Evolutionary conservation across 1,139 yeast species (phyloP).

Genomic region (Lodderomyces pseudojiufengensis): DNA sequence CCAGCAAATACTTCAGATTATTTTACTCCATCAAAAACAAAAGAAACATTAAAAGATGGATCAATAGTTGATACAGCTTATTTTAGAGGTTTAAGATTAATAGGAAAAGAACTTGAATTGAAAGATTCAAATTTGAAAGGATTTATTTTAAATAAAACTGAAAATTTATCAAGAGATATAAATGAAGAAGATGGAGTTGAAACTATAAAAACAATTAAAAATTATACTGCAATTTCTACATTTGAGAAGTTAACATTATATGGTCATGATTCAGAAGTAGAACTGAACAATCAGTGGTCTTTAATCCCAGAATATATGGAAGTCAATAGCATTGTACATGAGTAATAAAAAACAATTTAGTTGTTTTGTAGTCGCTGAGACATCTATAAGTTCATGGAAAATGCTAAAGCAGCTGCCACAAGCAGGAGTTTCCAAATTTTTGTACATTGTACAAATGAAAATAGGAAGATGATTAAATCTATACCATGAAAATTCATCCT

Average conservation of each 20-base stretch:
- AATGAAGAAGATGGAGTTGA: conserved; percentile 17
- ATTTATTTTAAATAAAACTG: conserved; percentile 24
- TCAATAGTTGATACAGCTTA: conserved; percentile 22
- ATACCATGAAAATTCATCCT: too few species aligned
- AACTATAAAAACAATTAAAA: conserved; percentile 23
- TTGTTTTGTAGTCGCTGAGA: too few species aligned
- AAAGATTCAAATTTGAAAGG: conserved; percentile 21
- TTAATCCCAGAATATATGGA: conserved; percentile 34
- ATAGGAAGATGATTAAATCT: too few species aligned
- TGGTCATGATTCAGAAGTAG: conserved; percentile 39
- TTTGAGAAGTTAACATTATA: conserved; percentile 29
- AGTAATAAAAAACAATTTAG: conserved; percentile 8
- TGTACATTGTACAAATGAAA: too few species aligned
- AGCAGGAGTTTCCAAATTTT: too few species aligned
- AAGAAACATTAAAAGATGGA: conserved; percentile 16
- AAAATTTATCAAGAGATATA: conserved; percentile 20
- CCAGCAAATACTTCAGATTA: conserved; percentile 35
- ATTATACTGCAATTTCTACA: conserved; percentile 28
- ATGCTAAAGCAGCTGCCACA: too few species aligned
- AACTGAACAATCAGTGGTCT: conserved; percentile 31
- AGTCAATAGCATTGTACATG: conserved; percentile 31
- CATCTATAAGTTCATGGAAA: too few species aligned
- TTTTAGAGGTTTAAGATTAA: conserved; percentile 39
- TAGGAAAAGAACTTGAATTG: conserved; percentile 27
- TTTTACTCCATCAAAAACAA: conserved; percentile 34